Evolutionary conservation across 2,329 filamentous ascomycete genomes (phyloP).

Genomic region (Aspergillus sp.): DNA sequence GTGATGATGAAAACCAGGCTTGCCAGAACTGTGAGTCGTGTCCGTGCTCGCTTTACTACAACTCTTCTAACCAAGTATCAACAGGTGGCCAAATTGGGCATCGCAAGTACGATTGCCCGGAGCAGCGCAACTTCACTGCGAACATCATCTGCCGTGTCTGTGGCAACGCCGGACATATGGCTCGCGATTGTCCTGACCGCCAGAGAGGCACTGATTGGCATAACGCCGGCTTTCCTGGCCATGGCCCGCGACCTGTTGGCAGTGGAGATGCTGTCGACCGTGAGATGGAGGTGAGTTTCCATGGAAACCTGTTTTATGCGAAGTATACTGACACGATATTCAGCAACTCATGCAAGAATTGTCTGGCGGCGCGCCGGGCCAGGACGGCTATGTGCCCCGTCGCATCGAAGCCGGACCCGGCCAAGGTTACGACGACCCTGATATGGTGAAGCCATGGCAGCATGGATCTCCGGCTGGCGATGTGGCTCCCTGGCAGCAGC

Average conservation of each 20-base stretch:
- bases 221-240: conserved; percentile 51
- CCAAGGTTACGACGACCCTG: conserved; percentile 40
- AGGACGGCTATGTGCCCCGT: conserved; percentile 53
- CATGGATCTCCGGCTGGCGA: conserved; percentile 66
- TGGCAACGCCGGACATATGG: conserved; percentile 97
- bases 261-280: conserved; percentile 78
- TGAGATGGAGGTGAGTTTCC: conserved; percentile 77
- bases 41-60: not conserved
- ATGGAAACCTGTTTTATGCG: not conserved
- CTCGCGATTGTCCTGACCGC: conserved; percentile 90
- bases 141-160: conserved; percentile 98
- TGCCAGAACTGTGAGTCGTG: conserved; percentile 75
- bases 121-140: conserved; percentile 96
- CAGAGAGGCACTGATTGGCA: conserved; percentile 88
- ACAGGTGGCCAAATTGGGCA: conserved; percentile 88
- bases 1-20: conserved; percentile 97
- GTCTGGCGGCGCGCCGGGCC: conserved; percentile 58
- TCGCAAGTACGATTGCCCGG: conserved; percentile 96
- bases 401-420: conserved; percentile 80
- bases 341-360: conserved; percentile 97
- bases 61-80: conserved; percentile 10
- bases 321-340: conserved; percentile 34
- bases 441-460: conserved; percentile 80
- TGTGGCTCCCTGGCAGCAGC: conserved; percentile 66
- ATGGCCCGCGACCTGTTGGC: conserved; percentile 55